Evolutionary conservation across 345 rosid species (phyloP).

Genomic region (Microcos paniculata): DNA sequence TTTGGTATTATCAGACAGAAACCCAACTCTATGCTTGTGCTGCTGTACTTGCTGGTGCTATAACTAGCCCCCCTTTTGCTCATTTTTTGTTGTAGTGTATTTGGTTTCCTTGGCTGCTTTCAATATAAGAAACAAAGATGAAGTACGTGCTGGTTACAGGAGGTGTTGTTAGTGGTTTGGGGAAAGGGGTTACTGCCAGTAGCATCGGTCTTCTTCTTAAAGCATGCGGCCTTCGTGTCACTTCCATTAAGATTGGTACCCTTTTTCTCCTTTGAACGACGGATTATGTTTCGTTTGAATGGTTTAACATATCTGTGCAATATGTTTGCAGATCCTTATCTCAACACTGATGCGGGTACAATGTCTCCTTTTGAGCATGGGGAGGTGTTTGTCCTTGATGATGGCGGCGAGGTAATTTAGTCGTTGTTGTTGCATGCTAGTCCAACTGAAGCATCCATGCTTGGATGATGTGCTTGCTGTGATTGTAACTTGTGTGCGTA

Average conservation of each 20-base stretch:
- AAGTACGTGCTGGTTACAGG: constrained; percentile 83
- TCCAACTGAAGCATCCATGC: not conserved
- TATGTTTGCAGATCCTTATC: constrained; percentile 63
- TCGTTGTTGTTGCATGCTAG: not conserved
- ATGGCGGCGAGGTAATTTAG: constrained; percentile 73
- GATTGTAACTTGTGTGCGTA: not conserved
- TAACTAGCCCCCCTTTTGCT: not conserved
- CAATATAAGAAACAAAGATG: constrained; percentile 35
- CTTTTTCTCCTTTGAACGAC: not conserved
- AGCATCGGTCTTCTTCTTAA: constrained; percentile 79
- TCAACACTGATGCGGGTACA: constrained; percentile 84
- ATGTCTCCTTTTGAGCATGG: constrained; percentile 96
- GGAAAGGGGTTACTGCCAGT: constrained; percentile 87
- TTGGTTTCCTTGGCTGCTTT: not conserved
- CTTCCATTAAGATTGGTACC: constrained; percentile 74
- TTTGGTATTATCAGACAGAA: constrained; percentile 24
- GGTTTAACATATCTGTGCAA: not conserved
- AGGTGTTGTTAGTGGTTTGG: constrained; percentile 84
- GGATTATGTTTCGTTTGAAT: not conserved
- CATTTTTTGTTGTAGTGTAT: not conserved
- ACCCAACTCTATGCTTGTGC: not conserved
- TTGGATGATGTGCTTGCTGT: not conserved
- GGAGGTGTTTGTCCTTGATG: constrained; percentile 81
- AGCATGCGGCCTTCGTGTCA: constrained; percentile 79
- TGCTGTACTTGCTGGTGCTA: not conserved